phyloP scores from a whole-genome alignment of 306 rosid species.

The Rosa chinensis region DNA sequence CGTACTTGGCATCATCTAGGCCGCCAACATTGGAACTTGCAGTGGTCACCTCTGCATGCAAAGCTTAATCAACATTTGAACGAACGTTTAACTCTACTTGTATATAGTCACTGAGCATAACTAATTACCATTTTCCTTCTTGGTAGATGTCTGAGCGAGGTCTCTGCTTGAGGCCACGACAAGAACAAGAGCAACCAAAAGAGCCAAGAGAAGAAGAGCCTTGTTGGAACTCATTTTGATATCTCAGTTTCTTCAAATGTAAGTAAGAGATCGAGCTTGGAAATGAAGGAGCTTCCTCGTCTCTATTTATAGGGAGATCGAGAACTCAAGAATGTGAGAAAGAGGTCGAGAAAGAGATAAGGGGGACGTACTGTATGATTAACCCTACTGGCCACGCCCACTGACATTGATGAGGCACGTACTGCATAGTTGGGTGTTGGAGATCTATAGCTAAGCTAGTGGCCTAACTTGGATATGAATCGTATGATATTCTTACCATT shows the following conservation, averaged over 20 bases:
- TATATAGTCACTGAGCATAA: neutral
- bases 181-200: conserved; percentile 10
- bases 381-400: neutral
- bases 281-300: neutral
- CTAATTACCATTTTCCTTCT: neutral
- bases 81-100: neutral
- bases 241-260: neutral
- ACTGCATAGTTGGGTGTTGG: neutral
- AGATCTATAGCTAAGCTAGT: neutral
- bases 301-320: conserved; percentile 1
- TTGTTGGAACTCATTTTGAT: neutral
- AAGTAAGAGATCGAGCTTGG: neutral
- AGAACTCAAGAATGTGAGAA: neutral
- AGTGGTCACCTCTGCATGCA: conserved; percentile 12
- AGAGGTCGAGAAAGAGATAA: neutral
- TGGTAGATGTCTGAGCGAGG: neutral
- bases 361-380: neutral
- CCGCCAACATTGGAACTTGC: neutral
- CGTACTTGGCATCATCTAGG: conserved; percentile 25
- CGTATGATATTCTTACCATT: neutral
- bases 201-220: conserved; percentile 4
- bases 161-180: conserved; percentile 6
- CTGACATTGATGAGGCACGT: neutral
- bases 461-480: neutral
- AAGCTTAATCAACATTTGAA: neutral